Base-by-base conservation (phyloP, 371 early-diverging fungal species). In the Blakeslea trispora region DNA sequence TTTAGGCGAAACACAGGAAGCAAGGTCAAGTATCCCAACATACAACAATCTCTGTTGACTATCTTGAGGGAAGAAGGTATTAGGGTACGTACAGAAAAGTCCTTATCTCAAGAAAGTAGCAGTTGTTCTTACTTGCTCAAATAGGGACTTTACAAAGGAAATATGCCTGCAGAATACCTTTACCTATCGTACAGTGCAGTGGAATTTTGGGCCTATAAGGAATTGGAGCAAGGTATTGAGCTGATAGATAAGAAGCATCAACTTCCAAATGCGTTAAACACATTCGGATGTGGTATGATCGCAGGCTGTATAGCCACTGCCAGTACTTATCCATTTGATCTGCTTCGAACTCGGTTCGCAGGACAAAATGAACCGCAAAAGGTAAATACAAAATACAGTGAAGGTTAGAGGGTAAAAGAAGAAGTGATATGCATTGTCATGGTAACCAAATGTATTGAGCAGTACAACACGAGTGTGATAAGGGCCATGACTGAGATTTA, bases 81-180 rank as follows among this genome's bases (percentile, higher is more conserved):
- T 18, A 62, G 60, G 53, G 90, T 85, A 79, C n/a, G n/a, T n/a
- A n/a, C n/a, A n/a, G n/a, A n/a, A n/a, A n/a, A n/a, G n/a, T n/a
- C n/a, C n/a, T n/a, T n/a, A n/a, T n/a, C n/a, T n/a, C n/a, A n/a
- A n/a, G n/a, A n/a, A n/a, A n/a, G n/a, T n/a, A n/a, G n/a, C n/a
- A n/a, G n/a, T n/a, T 62, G 66, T 45, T 23, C 45, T 10, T 24
- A 53, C 3, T 8, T 32, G 5, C n/a, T n/a, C 43, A 22, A 51
- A 48, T 45, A 91, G 84, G 95, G 89, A 5, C 74, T 95, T 13
- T 98, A 93, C 86, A 97, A 96, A 63, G 98, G 98, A 43, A 98
- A 98, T 54, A 68, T 91, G 70, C 81, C 94, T 2, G 98, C 97
- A 3, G 92, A 90, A 64, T 92, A 90, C 56, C 80, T 97, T 6